phyloP scores from a whole-genome alignment of 805 yeast species.

The Schwanniomyces polymorphus region DNA sequence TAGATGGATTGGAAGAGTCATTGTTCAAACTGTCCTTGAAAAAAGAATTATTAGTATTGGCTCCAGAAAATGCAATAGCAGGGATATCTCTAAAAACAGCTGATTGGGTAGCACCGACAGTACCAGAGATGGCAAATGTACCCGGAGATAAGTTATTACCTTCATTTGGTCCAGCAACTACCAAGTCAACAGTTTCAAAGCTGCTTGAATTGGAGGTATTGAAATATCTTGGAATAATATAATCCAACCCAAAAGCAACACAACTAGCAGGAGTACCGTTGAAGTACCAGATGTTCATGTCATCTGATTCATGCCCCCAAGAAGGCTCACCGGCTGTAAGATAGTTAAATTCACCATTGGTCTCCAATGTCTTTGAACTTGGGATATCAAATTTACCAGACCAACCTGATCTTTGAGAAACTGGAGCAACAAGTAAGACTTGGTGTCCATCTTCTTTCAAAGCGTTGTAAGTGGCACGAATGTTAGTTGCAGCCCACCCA shows the following conservation, averaged over 20 bases:
- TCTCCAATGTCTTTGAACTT: slow-evolving; percentile 22
- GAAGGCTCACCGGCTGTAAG: slow-evolving; percentile 50
- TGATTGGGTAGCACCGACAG: slow-evolving; percentile 51
- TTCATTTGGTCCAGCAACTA: slow-evolving; percentile 55
- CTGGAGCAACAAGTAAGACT: slow-evolving; percentile 54
- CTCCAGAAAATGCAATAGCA: slow-evolving; percentile 53
- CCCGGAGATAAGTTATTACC: slow-evolving; percentile 49
- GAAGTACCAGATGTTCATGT: slow-evolving; percentile 49
- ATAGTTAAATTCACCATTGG: slow-evolving; percentile 49
- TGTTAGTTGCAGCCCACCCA: slow-evolving; percentile 56
- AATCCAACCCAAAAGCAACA: slow-evolving; percentile 49
- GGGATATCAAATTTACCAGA: slow-evolving; percentile 56
- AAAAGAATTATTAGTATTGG: slow-evolving; percentile 50
- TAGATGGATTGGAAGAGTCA: slow-evolving; percentile 40
- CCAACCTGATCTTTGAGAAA: slow-evolving; percentile 50
- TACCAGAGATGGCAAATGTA: slow-evolving; percentile 47
- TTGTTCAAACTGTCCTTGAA: slow-evolving; percentile 45
- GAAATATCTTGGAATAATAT: slow-evolving; percentile 46
- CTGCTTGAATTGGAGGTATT: slow-evolving; percentile 20
- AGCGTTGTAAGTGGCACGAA: slow-evolving; percentile 54
- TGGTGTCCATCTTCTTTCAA: slow-evolving; percentile 48
- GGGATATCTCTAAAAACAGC: slow-evolving; percentile 50
- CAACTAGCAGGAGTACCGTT: slow-evolving; percentile 57
- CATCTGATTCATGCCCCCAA: slow-evolving; percentile 50
- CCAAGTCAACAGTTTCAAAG: slow-evolving; percentile 41